phyloP scores from a whole-genome alignment of 495 filamentous ascomycete species.

The Cercophora scortea region DNA sequence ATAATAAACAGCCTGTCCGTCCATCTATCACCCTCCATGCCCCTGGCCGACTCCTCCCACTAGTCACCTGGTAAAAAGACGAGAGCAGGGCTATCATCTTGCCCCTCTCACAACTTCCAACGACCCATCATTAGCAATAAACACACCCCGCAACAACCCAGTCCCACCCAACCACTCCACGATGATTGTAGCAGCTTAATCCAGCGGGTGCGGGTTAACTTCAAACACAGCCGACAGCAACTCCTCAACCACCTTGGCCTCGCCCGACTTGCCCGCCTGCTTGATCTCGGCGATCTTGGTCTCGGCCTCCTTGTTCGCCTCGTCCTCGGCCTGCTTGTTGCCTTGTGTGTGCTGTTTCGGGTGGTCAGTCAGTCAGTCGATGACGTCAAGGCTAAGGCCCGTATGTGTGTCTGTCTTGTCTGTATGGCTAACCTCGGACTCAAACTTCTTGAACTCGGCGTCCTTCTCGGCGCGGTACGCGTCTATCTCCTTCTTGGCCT shows the following conservation, averaged over 20 bases:
- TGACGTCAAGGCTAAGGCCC: not conserved
- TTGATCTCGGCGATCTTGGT: constrained; percentile 76
- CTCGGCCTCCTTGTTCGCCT: constrained; percentile 75
- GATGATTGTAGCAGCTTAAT: not conserved
- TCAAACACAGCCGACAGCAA: constrained; percentile 68
- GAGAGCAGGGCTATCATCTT: no score
- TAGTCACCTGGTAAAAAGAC: no score
- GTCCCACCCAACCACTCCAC: not conserved
- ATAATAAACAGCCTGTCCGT: not conserved
- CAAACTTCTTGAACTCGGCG: constrained; percentile 89
- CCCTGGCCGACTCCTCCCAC: no score
- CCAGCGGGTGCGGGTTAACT: constrained; percentile 9
- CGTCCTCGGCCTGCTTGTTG: constrained; percentile 80
- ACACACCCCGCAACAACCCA: not conserved
- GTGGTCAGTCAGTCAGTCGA: not conserved
- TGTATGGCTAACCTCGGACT: constrained; percentile 62
- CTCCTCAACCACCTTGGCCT: constrained; percentile 70
- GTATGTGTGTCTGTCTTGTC: not conserved
- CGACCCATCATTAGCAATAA: not conserved
- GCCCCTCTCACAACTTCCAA: not conserved
- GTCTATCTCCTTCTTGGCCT: constrained; percentile 97
- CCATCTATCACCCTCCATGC: not conserved
- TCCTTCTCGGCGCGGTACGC: constrained; percentile 88
- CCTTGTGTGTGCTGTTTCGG: constrained; percentile 65
- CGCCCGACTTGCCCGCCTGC: constrained; percentile 66